These are phyloP conservation scores for Pleoardoris graminearum DNA, from an alignment of 2,329 filamentous ascomycete species.

Conservation along the genomic window DNA sequence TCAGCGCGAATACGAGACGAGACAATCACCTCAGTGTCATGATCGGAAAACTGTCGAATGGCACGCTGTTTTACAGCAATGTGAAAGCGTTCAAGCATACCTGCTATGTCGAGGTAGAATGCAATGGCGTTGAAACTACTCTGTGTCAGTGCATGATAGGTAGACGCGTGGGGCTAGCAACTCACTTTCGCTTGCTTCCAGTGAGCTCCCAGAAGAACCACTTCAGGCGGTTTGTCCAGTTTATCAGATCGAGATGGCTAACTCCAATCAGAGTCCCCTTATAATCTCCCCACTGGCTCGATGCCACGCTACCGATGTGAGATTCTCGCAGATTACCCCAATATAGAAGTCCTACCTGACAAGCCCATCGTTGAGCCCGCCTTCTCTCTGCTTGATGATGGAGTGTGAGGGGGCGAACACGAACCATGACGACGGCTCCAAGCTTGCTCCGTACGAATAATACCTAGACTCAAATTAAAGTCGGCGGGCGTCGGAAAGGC, in stretches of 20 bases:
- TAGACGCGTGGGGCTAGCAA: slow-evolving; percentile 8
- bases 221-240: slow-evolving; percentile 66
- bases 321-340: background rate
- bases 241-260: slow-evolving; percentile 67
- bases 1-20: background rate
- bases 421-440: slow-evolving; percentile 60
- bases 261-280: slow-evolving; percentile 66
- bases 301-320: slow-evolving; percentile 51
- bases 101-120: slow-evolving; percentile 68
- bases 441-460: slow-evolving; percentile 65
- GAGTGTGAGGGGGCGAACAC: slow-evolving; percentile 61
- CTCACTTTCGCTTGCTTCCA: slow-evolving; percentile 58
- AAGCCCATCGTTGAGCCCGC: slow-evolving; percentile 63
- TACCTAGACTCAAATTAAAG: slow-evolving; percentile 46
- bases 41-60: background rate
- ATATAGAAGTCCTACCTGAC: slow-evolving; percentile 51
- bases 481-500: slow-evolving; percentile 1
- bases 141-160: slow-evolving; percentile 14
- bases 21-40: background rate
- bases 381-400: slow-evolving; percentile 59
- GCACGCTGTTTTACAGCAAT: background rate
- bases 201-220: slow-evolving; percentile 61
- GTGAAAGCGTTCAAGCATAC: slow-evolving; percentile 41
- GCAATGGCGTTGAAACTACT: slow-evolving; percentile 65
- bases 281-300: slow-evolving; percentile 64